These are phyloP conservation scores for Tulasnella sp. DNA, from an alignment of 768 basidiomycete species.

Conservation along the genomic window DNA sequence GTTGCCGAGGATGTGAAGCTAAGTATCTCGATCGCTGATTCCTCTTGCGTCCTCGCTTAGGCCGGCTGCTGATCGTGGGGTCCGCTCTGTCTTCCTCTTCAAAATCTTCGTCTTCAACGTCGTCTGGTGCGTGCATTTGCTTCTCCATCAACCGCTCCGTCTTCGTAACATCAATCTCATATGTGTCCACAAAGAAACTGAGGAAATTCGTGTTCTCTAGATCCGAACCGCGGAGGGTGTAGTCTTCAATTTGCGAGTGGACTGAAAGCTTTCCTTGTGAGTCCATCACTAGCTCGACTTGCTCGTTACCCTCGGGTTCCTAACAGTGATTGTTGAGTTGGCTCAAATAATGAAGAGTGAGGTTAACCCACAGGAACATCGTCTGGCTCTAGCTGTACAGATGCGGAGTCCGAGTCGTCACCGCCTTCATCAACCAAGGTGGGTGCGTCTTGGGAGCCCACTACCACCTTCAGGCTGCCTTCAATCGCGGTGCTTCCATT, in stretches of 20 bases:
- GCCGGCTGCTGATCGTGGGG: background rate
- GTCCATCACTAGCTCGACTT: too few relatives aligned
- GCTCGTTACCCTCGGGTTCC: too few relatives aligned
- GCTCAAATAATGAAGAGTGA: too few relatives aligned
- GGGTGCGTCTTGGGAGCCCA: too few relatives aligned
- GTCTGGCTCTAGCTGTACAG: too few relatives aligned
- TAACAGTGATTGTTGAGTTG: too few relatives aligned
- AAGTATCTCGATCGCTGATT: slow-evolving; percentile 23
- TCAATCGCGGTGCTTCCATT: too few relatives aligned
- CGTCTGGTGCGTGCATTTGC: background rate
- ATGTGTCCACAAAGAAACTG: slow-evolving; percentile 28
- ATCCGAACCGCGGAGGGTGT: slow-evolving; percentile 22
- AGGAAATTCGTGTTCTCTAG: slow-evolving; percentile 21
- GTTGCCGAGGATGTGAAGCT: slow-evolving; percentile 10
- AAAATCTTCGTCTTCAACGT: background rate
- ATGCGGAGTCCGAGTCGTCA: too few relatives aligned
- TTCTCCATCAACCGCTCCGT: background rate
- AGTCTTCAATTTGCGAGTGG: slow-evolving; percentile 27
- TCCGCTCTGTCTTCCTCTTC: background rate
- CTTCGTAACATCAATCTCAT: slow-evolving; percentile 22
- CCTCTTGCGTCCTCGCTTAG: slow-evolving; percentile 19
- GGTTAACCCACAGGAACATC: too few relatives aligned
- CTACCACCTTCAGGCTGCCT: too few relatives aligned
- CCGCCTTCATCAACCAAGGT: too few relatives aligned
- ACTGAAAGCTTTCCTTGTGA: too few relatives aligned